Evolutionary conservation across 176 grass and related monocot genomes (phyloP), one percentile per base, ranked within the genome.

Genomic region (Oryza officinalis): DNA sequence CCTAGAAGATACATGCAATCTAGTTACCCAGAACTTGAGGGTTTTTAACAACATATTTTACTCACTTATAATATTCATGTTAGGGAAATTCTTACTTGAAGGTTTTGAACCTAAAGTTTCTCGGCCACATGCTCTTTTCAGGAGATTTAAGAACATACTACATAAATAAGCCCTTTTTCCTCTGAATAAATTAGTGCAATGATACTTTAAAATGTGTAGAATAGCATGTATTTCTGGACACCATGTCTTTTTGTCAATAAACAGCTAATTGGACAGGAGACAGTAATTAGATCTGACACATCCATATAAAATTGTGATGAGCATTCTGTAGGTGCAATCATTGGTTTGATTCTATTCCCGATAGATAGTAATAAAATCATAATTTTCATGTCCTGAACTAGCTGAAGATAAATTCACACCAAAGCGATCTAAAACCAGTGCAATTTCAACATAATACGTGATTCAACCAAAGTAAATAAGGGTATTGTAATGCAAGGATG

Each of bases 401-500:
- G 71, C 26, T 63, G 26, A 27, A 73, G 28, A 40, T 12, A 84
- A 84, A 67, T n/a, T 57, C 75, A 67, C 30, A 84, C 15, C 11
- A 13, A 67, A n/a, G 23, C 28, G 22, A 81, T n/a, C 45, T 41
- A 50, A 23, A 63, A 33, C 18, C 17, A 68, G 1, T 13, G 10
- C 18, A 35, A 59, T 25, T 68, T 68, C 2, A 85, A 59, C 45
- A 47, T 54, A 17, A 54, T 20, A 20, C 5, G 17, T 47, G 4
- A 41, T 5, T 61, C 35, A 78, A 18, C 17, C 38, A 63, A 66
- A 61, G 49, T 61, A 85, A 63, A n/a, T 25, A 78, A 63, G 45
- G 1, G 17, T 77, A 61, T 59, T 12, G 10, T 33, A 77, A 77
- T 69, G 33, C 13, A 44, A 43, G 63, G 23, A 22, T 26, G 28